Base-by-base conservation (phyloP, 768 basidiomycete species). In the Pulveroboletus sp. region DNA sequence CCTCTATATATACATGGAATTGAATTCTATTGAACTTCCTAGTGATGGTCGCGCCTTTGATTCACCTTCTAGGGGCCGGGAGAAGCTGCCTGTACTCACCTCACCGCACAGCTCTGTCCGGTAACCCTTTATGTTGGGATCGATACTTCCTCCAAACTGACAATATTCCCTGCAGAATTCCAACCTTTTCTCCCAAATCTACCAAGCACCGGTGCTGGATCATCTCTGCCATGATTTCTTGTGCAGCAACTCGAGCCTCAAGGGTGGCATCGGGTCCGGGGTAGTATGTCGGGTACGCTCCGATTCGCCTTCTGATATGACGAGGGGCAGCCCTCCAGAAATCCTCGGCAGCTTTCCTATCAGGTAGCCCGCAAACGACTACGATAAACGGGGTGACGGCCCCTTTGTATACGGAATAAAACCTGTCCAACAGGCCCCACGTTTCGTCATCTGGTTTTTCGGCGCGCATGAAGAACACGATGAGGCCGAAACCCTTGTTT, bases 111-210 rank as follows among this genome's bases (percentile, higher is more conserved):
- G 10, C 33, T 12, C 38, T 10, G 14, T 24, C 37, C 11, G 27
- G 23, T 19, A 12, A 35, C 14, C 19, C 38, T 7, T 19, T 38
- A n/a, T 43, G 49, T 20, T 40, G 47, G 20, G 56, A 58, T 12
- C 59, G 60, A 33, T 61, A 58, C 31, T 20, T 58, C 35, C 41
- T 58, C 52, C 56, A 61, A 37, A 45, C 33, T 1, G 60, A 50
- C 13, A 59, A 39, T 21, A 62, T 56, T 37, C 46, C 41, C 19
- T 33, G 52, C n/a, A 58, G 10, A 25, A 55, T 32, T 27, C 53
- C 59, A 12, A 48, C 54, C 32, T 20, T 60, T 37, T 47, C 55
- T 21, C 52, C 56, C 29, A 61, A 43, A 49, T 57, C 49, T 19
- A 46, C 49, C 49, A 50, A 43, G 29, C 54, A 57, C 17, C 38